Evolutionary conservation across 768 basidiomycete genomes (phyloP).

Genomic region (Russula brevipes): DNA sequence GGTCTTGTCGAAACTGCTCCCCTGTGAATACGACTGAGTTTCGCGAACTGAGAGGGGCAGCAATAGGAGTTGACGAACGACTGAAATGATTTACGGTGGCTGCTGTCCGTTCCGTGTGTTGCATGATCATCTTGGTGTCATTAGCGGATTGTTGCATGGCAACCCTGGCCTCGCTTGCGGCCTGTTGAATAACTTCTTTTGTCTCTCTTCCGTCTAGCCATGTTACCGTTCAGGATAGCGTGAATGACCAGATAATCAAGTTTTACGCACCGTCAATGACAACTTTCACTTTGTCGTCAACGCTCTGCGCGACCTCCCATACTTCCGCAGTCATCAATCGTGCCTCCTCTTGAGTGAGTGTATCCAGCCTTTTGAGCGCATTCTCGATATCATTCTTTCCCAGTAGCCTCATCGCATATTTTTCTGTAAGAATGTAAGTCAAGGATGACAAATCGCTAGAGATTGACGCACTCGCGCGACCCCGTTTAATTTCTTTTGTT

Average conservation of each 20-base stretch:
- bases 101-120: background rate
- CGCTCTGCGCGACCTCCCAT: background rate
- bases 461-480: background rate
- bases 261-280: background rate
- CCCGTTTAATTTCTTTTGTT: background rate
- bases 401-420: background rate
- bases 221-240: background rate
- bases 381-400: background rate
- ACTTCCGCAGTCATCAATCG: background rate
- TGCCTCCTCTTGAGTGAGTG: background rate
- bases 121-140: background rate
- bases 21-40: background rate
- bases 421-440: background rate
- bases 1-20: background rate
- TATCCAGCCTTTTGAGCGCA: background rate
- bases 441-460: background rate
- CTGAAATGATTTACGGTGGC: background rate
- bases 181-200: background rate
- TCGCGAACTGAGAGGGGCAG: background rate
- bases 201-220: too few species aligned
- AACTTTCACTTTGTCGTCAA: background rate
- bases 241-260: background rate
- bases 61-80: background rate
- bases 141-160: background rate
- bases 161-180: background rate